phyloP scores from a whole-genome alignment of 345 rosid genomes.

The Arabis alpina region DNA sequence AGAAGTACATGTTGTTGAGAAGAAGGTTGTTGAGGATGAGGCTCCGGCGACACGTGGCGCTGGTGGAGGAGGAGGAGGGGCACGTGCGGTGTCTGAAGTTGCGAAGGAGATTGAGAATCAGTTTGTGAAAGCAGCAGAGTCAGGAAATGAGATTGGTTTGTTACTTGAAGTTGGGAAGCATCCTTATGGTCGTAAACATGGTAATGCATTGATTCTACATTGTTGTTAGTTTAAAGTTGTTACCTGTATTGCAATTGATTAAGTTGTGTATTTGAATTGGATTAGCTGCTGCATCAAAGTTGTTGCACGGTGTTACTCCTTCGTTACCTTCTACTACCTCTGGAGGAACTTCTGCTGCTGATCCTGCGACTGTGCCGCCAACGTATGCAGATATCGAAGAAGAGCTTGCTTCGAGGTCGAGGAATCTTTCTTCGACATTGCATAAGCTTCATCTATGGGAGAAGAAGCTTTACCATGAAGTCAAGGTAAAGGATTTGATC shows the following conservation, averaged over 20 bases:
- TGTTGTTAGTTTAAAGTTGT: not conserved
- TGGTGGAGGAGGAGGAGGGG: constrained; percentile 41
- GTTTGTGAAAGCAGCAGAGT: constrained; percentile 80
- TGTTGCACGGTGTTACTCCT: constrained; percentile 67
- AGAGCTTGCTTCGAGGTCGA: constrained; percentile 67
- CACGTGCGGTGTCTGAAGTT: constrained; percentile 59
- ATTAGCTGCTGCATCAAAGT: constrained; percentile 57
- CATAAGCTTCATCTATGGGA: constrained; percentile 91
- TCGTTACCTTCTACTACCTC: constrained; percentile 60
- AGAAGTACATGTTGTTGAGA: constrained; percentile 82
- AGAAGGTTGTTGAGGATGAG: constrained; percentile 69
- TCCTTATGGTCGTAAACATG: constrained; percentile 78
- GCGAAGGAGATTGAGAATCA: constrained; percentile 68
- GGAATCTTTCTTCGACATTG: constrained; percentile 86
- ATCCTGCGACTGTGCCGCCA: constrained; percentile 43
- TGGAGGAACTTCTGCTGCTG: constrained; percentile 50
- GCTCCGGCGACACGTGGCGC: constrained; percentile 34
- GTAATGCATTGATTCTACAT: constrained; percentile 36
- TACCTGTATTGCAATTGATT: constrained; percentile 18
- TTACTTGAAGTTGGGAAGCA: constrained; percentile 90
- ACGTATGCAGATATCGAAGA: constrained; percentile 61
- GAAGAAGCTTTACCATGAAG: constrained; percentile 90
- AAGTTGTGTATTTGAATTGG: constrained; percentile 26
- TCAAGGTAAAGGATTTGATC: constrained; percentile 61
- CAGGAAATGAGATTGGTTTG: constrained; percentile 76